Base-by-base conservation (phyloP, 208 protist genomes). In the Dictyostelium gargantuum region DNA sequence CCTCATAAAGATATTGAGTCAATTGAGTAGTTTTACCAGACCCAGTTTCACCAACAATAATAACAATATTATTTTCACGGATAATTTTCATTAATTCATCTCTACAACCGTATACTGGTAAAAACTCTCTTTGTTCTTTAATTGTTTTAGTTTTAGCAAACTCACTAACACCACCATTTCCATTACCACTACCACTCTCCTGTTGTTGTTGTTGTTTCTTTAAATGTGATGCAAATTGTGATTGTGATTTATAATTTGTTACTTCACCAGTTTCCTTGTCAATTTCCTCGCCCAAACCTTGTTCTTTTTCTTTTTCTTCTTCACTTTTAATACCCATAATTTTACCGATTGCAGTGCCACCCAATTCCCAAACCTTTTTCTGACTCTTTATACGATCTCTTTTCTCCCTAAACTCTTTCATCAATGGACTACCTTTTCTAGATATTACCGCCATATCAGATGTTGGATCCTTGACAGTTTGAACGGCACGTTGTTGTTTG, bases 11-110 rank as follows among this genome's bases (percentile, higher is more conserved):
- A 91, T 98, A 99, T 91, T 99, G 98, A 21, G 97, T 96, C 40
- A 99, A 85, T 94, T 98, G 97, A 40, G 98, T 99, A 9, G 98
- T 99, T 91, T 99, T 99, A 70, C 98, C 98, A 32, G 85, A 96
- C 19, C 98, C 98, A 5, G 97, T 98, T 91, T 98, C 95, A 42
- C 97, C 97, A 29, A 98, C 96, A 68, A 98, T 85, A 17, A 98
- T 85, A 23, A 98, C 76, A 6, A 97, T 70, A 35, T 68, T 94
- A 6, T 94, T 82, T 13, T 89, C 85, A 4, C 92, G 48, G 17
- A 98, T 96, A 6, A 97, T 81, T 13, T 94, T 80, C 76, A 98
- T 70, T 56, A 97, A 70, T n/a, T 97, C 74, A 3, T 81, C 17
- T 19, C 95, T 54, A 42, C 91, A 92, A 8, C 68, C 40, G 85